phyloP scores from a whole-genome alignment of 2,329 filamentous ascomycete genomes.

The Aspergillus ustus region DNA sequence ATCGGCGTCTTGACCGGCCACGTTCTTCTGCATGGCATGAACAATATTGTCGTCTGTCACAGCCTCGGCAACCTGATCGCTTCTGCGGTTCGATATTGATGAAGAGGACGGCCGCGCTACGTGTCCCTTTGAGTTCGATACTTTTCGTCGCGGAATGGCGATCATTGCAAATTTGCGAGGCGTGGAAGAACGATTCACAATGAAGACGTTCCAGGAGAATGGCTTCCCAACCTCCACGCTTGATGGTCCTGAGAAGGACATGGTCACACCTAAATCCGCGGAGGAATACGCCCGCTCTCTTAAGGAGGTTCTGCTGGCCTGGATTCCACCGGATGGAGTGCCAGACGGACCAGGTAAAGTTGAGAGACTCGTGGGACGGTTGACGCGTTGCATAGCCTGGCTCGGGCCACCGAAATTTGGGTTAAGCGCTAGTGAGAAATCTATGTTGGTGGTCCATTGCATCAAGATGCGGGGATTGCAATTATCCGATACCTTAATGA shows the following conservation, averaged over 20 bases:
- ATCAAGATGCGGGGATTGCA: constrained; percentile 52
- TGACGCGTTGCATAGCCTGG: constrained; percentile 50
- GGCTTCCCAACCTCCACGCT: constrained; percentile 55
- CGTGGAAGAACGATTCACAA: constrained; percentile 62
- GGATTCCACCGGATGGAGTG: constrained; percentile 19
- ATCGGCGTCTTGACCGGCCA: constrained; percentile 54
- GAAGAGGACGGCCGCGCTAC: constrained; percentile 51
- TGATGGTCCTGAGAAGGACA: constrained; percentile 60
- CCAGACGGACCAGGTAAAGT: constrained; percentile 33
- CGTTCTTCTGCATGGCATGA: constrained; percentile 59
- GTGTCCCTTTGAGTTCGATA: constrained; percentile 47
- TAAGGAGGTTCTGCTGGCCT: constrained; percentile 38
- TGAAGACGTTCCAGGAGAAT: constrained; percentile 62
- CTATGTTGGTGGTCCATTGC: constrained; percentile 55
- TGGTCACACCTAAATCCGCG: constrained; percentile 54
- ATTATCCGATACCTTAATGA: constrained; percentile 44
- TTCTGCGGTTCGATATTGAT: constrained; percentile 43
- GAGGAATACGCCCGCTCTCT: constrained; percentile 44
- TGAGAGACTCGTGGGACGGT: constrained; percentile 51
- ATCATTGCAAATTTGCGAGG: constrained; percentile 59
- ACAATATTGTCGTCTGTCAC: constrained; percentile 62
- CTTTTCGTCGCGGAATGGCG: constrained; percentile 55
- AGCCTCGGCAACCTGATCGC: constrained; percentile 52
- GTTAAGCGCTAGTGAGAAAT: constrained; percentile 53
- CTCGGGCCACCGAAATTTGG: constrained; percentile 52